Evolutionary conservation across 768 basidiomycete species (phyloP).

Genomic region (Lactarius trivialis): DNA sequence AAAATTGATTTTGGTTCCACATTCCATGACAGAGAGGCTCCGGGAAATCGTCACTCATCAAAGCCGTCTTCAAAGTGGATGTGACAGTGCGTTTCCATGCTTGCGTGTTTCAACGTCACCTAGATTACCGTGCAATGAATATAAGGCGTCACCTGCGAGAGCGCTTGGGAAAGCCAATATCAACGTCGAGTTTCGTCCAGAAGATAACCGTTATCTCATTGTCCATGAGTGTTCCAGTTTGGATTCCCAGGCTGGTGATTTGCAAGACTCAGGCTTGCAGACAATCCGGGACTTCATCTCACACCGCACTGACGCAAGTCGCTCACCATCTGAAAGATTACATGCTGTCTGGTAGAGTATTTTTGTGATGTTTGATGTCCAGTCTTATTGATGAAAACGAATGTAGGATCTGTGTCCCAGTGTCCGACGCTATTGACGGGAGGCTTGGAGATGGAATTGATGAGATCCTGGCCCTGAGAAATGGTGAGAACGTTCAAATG

Average conservation of each 20-base stretch:
- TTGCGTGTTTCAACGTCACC: background rate
- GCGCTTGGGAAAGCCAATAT: background rate
- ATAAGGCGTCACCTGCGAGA: background rate
- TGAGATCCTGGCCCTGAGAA: no score
- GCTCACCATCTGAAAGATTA: background rate
- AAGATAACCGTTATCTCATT: background rate
- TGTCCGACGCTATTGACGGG: no score
- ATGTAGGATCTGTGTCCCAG: no score
- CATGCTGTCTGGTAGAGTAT: background rate
- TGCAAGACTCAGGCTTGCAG: background rate
- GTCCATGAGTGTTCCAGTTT: constrained; percentile 1
- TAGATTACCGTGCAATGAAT: background rate
- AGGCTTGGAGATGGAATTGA: no score
- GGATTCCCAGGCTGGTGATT: background rate
- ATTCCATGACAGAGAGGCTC: background rate
- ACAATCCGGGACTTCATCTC: background rate
- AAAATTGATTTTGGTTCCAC: background rate
- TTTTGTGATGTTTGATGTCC: background rate
- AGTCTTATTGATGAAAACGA: background rate
- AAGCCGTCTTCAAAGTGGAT: constrained; percentile 1
- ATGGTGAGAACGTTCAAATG: no score
- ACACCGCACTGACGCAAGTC: background rate
- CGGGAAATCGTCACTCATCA: constrained; percentile 13
- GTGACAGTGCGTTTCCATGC: background rate
- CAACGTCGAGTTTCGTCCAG: background rate